Evolutionary conservation across 495 filamentous ascomycete species (phyloP).

Genomic region (Neurospora sp.): DNA sequence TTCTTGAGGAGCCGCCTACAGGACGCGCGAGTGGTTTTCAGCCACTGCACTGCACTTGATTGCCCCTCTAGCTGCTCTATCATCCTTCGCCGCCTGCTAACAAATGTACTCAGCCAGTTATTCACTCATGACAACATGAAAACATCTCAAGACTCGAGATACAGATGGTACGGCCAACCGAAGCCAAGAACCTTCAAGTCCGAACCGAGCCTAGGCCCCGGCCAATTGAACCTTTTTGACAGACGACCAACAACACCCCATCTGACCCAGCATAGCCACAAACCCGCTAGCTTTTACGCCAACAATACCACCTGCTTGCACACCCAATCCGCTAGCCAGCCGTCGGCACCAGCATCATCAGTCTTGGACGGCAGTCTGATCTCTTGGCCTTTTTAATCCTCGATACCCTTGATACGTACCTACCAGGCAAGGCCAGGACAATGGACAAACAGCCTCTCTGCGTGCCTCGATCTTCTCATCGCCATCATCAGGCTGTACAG

Average conservation of each 20-base stretch:
- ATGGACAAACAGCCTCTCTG: not conserved
- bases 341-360: not conserved
- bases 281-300: not conserved
- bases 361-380: not conserved
- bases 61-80: not conserved
- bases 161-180: not conserved
- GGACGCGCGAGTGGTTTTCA: not conserved
- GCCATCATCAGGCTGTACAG: not conserved
- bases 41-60: not conserved
- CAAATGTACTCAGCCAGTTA: not conserved
- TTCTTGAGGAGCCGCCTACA: not conserved
- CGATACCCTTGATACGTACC: not conserved
- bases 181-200: not conserved
- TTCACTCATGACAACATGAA: not conserved
- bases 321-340: not conserved
- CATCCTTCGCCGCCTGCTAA: not conserved
- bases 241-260: not conserved
- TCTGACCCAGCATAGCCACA: not conserved
- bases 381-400: not conserved
- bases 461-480: not conserved
- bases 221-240: not conserved
- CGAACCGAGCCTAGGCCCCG: not conserved
- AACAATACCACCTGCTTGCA: not conserved
- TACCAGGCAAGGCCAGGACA: not conserved
- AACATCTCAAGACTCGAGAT: not conserved